Evolutionary conservation across 305 asterid genomes (phyloP).

Genomic region (Fraxinus greggii): DNA sequence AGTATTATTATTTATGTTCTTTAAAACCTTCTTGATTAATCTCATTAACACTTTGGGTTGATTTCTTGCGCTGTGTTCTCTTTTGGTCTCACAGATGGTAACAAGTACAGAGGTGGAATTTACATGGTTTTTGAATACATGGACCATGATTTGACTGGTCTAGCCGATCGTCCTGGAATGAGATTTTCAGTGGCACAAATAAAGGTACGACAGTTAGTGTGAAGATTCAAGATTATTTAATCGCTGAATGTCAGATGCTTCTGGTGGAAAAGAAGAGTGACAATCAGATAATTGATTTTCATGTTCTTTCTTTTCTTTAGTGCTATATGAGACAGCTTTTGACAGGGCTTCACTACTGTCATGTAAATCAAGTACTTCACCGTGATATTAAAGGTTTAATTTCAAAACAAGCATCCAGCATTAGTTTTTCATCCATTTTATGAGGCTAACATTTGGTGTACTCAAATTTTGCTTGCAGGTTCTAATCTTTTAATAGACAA

Average conservation of each 20-base stretch:
- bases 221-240: constrained; percentile 20
- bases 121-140: not conserved
- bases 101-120: not conserved
- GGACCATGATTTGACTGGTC: not conserved
- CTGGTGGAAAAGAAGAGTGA: constrained; percentile 40
- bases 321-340: constrained; percentile 95
- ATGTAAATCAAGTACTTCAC: constrained; percentile 97
- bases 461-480: constrained; percentile 45
- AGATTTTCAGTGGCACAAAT: constrained; percentile 66
- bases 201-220: constrained; percentile 52
- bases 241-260: constrained; percentile 26
- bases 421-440: constrained; percentile 11
- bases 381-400: constrained; percentile 90
- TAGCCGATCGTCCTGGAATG: not conserved
- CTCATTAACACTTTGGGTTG: constrained; percentile 15
- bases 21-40: not conserved
- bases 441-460: constrained; percentile 17
- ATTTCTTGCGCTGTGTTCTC: constrained; percentile 17
- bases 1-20: not conserved
- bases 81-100: constrained; percentile 50
- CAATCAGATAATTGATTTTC: constrained; percentile 46
- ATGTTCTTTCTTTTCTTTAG: constrained; percentile 47
- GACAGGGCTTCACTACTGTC: constrained; percentile 99
- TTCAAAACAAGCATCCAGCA: constrained; percentile 25
- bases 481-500: constrained; percentile 93